A percentile compares a stretch with the other conserved stretches of the same genome.
Conservation (phyloP, 2,329 filamentous ascomycete species). For the Pseudogymnoascus sp. region DNA sequence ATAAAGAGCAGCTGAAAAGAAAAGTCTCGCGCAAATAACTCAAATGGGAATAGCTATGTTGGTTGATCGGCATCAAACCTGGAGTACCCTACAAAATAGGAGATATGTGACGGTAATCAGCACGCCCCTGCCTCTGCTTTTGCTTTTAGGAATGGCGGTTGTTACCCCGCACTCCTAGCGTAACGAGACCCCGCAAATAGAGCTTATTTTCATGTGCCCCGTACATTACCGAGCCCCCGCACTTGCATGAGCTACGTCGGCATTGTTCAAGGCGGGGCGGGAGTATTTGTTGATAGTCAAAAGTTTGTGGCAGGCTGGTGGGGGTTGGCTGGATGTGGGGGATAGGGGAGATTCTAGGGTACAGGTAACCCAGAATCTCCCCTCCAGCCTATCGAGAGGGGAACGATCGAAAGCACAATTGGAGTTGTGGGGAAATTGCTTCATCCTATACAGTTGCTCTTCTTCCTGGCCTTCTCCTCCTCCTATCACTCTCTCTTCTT, state of each 20-base stretch:
- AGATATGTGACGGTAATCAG: neutral
- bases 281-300: too few relatives aligned
- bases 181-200: neutral
- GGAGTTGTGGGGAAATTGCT: too few relatives aligned
- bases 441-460: too few relatives aligned
- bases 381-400: neutral
- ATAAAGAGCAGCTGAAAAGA: neutral
- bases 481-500: neutral
- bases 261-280: too few relatives aligned
- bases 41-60: neutral
- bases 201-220: neutral
- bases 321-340: too few relatives aligned
- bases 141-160: neutral
- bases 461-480: too few relatives aligned
- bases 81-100: neutral
- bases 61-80: neutral
- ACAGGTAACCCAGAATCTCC: neutral
- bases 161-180: neutral
- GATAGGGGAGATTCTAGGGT: neutral
- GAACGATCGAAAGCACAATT: neutral
- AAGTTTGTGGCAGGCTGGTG: too few relatives aligned
- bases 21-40: neutral
- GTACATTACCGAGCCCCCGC: neutral
- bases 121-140: neutral
- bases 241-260: too few relatives aligned